Evolutionary conservation across 2,329 filamentous ascomycete genomes (phyloP).

Genomic region (Rhinocladiella similis): DNA sequence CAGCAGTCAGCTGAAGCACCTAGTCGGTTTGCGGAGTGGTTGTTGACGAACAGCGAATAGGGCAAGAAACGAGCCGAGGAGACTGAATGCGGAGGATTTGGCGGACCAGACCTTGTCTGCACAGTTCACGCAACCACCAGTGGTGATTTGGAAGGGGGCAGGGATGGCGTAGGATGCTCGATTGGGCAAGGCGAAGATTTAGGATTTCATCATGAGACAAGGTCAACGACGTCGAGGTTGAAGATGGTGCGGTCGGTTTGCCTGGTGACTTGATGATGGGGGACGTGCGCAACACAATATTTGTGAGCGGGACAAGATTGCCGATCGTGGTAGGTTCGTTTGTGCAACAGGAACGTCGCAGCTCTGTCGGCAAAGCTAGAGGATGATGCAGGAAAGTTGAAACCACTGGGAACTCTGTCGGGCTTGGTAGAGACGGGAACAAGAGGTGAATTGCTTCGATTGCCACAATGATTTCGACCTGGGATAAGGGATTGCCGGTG

Average conservation of each 20-base stretch:
- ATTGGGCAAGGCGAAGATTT: constrained; percentile 5
- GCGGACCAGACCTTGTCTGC: not conserved
- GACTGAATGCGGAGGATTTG: not conserved
- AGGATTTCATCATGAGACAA: constrained; percentile 20
- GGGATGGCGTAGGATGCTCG: constrained; percentile 2
- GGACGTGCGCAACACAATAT: constrained; percentile 16
- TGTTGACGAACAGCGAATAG: not conserved
- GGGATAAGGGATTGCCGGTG: not conserved
- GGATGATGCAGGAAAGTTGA: constrained; percentile 1
- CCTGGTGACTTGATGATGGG: constrained; percentile 9
- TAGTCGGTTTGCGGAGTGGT: not conserved
- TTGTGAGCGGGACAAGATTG: constrained; percentile 26
- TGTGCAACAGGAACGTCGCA: constrained; percentile 23
- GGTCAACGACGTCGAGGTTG: constrained; percentile 14
- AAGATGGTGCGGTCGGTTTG: constrained; percentile 12
- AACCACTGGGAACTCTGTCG: not conserved
- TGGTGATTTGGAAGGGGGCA: not conserved
- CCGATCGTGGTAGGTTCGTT: constrained; percentile 20
- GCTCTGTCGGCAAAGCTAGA: constrained; percentile 14
- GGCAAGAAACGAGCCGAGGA: constrained; percentile 12
- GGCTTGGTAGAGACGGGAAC: not conserved
- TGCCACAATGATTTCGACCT: too few species aligned
- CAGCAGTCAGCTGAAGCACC: not conserved
- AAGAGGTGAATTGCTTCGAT: not conserved
- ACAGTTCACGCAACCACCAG: constrained; percentile 8